These are phyloP conservation scores for Phytopythium cucurbitacearum DNA, from an alignment of 352 stramenopile genomes.

Conservation along the genomic window DNA sequence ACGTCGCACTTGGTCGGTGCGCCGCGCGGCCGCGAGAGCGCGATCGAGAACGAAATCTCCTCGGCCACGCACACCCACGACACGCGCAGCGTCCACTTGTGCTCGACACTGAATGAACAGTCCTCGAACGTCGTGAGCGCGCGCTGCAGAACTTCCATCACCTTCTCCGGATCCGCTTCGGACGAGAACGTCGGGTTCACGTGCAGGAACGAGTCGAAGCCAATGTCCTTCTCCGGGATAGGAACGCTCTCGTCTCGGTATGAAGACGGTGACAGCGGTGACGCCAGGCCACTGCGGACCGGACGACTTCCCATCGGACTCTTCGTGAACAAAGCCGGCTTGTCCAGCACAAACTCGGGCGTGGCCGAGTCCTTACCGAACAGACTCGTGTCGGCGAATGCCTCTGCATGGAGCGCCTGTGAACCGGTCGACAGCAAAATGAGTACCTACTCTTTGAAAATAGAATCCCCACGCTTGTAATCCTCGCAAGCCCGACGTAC, in stretches of 20 bases:
- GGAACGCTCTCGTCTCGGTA: slow-evolving; percentile 23
- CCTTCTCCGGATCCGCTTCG: slow-evolving; percentile 24
- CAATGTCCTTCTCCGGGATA: slow-evolving; percentile 46
- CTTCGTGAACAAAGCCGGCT: neutral
- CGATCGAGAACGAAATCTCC: slow-evolving; percentile 53
- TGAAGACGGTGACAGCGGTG: slow-evolving; percentile 44
- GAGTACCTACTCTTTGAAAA: neutral
- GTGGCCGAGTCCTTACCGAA: neutral
- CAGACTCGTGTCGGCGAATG: neutral
- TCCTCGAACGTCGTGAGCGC: slow-evolving; percentile 32
- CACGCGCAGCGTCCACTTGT: slow-evolving; percentile 40
- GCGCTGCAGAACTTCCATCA: slow-evolving; percentile 46
- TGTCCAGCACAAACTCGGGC: slow-evolving; percentile 18
- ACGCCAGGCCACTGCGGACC: slow-evolving; percentile 7
- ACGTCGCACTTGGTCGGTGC: slow-evolving; percentile 36
- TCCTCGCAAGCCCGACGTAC: neutral
- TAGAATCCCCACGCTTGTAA: too few relatives aligned
- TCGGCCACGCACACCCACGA: slow-evolving; percentile 63
- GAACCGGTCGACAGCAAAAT: neutral
- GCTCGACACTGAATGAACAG: slow-evolving; percentile 29
- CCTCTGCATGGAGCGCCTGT: neutral
- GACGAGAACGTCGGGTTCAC: slow-evolving; percentile 58
- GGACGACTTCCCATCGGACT: too few relatives aligned
- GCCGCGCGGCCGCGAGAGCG: slow-evolving; percentile 35
- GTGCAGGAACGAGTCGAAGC: slow-evolving; percentile 33